These are phyloP conservation scores for Noccaea caerulescens DNA, from an alignment of 345 rosid species.

Conservation along the genomic window DNA sequence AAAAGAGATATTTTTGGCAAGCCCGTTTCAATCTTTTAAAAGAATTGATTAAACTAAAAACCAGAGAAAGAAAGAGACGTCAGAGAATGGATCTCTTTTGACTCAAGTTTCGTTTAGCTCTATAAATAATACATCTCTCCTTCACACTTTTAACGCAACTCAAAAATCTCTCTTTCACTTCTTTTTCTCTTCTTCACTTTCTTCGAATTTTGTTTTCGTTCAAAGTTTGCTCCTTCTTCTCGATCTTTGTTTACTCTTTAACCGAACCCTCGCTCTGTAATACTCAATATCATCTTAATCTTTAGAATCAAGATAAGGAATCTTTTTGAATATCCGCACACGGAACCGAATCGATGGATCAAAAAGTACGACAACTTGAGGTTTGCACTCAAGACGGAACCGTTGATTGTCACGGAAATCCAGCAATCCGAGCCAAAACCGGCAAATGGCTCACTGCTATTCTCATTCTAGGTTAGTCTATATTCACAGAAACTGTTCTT, in stretches of 20 bases:
- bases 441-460: constrained; percentile 86
- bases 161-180: constrained; percentile 30
- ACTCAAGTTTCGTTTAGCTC: constrained; percentile 19
- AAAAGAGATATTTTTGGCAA: constrained; percentile 28
- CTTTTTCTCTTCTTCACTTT: constrained; percentile 26
- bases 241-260: constrained; percentile 6
- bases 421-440: constrained; percentile 66
- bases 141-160: constrained; percentile 41
- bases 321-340: constrained; percentile 25
- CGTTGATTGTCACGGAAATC: constrained; percentile 76
- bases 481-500: not conserved
- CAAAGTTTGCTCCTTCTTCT: constrained; percentile 14
- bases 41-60: constrained; percentile 2
- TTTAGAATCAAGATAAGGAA: constrained; percentile 25
- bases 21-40: not conserved
- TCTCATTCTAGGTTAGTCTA: constrained; percentile 65
- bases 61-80: constrained; percentile 41
- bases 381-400: constrained; percentile 69
- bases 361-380: constrained; percentile 49
- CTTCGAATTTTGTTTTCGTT: not conserved
- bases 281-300: constrained; percentile 8
- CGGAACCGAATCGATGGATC: constrained; percentile 40
- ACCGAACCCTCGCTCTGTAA: not conserved
- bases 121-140: constrained; percentile 41
- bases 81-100: constrained; percentile 37